These are phyloP conservation scores for Erodium maritimum DNA, from an alignment of 345 rosid genomes.

Conservation along the genomic window DNA sequence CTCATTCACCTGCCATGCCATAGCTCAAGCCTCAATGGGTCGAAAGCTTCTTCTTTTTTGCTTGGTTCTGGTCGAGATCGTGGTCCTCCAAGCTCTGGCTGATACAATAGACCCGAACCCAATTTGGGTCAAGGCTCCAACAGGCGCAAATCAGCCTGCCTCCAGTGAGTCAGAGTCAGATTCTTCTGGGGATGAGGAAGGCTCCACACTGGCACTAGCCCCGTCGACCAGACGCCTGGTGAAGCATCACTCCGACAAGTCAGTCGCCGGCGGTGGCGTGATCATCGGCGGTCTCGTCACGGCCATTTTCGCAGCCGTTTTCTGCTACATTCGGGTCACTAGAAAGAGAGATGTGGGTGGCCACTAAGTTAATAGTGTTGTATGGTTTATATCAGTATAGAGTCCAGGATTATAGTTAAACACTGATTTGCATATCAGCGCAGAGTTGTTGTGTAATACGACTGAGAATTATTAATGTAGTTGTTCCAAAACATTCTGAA, in stretches of 20 bases:
- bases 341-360: conserved; percentile 21
- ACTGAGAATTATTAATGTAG: too few relatives aligned
- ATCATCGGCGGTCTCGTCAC: conserved; percentile 57
- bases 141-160: conserved; percentile 13
- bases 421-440: too few relatives aligned
- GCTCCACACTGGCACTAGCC: conserved; percentile 21
- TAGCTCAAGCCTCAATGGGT: too few relatives aligned
- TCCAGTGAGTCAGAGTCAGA: conserved; percentile 7
- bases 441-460: too few relatives aligned
- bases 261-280: conserved; percentile 53
- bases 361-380: conserved; percentile 2
- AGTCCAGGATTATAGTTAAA: too few relatives aligned
- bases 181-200: background rate
- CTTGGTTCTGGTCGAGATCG: conserved; percentile 17
- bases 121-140: conserved; percentile 6
- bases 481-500: too few relatives aligned
- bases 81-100: conserved; percentile 21
- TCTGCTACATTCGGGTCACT: conserved; percentile 53
- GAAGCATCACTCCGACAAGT: conserved; percentile 31
- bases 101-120: conserved; percentile 12
- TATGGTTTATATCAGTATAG: too few relatives aligned
- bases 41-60: conserved; percentile 11
- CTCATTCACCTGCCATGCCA: too few relatives aligned
- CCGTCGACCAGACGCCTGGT: conserved; percentile 32
- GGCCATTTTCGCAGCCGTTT: conserved; percentile 44